A percentile compares a stretch with the other conserved stretches of the same genome.
These are phyloP conservation scores for Cyberlindnera mycetangii DNA, from an alignment of 805 yeast species.

Conservation along the genomic window DNA sequence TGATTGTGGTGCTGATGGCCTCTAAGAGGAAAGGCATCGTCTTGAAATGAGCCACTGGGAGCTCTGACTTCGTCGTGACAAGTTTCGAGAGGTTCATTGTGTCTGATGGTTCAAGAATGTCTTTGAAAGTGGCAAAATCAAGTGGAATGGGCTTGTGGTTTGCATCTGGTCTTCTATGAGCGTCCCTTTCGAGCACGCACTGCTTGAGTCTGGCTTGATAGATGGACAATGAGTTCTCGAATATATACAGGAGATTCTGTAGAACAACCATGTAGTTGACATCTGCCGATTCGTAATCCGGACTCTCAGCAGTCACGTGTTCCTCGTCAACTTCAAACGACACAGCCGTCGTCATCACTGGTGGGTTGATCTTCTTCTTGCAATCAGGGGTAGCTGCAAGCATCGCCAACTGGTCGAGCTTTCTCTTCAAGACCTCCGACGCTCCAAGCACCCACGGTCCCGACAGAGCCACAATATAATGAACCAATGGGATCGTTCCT, in stretches of 20 bases:
- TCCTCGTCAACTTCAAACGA: slow-evolving; percentile 26
- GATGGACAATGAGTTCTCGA: slow-evolving; percentile 29
- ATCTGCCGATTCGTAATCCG: background rate
- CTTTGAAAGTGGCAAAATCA: slow-evolving; percentile 29
- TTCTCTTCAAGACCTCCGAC: slow-evolving; percentile 14
- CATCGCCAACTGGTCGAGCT: slow-evolving; percentile 10
- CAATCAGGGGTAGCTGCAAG: slow-evolving; percentile 7
- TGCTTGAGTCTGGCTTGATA: slow-evolving; percentile 32
- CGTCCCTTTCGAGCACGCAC: slow-evolving; percentile 30
- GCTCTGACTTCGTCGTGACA: slow-evolving; percentile 27
- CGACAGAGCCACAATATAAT: slow-evolving; percentile 11
- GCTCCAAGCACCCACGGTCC: slow-evolving; percentile 17
- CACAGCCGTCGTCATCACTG: slow-evolving; percentile 14
- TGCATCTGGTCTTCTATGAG: slow-evolving; percentile 30
- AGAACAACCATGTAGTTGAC: slow-evolving; percentile 10
- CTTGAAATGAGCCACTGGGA: slow-evolving; percentile 27
- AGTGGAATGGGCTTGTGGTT: slow-evolving; percentile 29
- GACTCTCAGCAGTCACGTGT: slow-evolving; percentile 8
- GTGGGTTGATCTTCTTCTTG: slow-evolving; percentile 12
- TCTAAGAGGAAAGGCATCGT: slow-evolving; percentile 27
- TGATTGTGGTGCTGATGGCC: slow-evolving; percentile 25
- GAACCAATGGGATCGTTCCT: slow-evolving; percentile 17
- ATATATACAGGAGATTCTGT: slow-evolving; percentile 15
- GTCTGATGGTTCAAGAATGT: slow-evolving; percentile 33
- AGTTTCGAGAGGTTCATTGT: slow-evolving; percentile 34